phyloP scores from a whole-genome alignment of 352 stramenopile species.

The Albugo laibachii region DNA sequence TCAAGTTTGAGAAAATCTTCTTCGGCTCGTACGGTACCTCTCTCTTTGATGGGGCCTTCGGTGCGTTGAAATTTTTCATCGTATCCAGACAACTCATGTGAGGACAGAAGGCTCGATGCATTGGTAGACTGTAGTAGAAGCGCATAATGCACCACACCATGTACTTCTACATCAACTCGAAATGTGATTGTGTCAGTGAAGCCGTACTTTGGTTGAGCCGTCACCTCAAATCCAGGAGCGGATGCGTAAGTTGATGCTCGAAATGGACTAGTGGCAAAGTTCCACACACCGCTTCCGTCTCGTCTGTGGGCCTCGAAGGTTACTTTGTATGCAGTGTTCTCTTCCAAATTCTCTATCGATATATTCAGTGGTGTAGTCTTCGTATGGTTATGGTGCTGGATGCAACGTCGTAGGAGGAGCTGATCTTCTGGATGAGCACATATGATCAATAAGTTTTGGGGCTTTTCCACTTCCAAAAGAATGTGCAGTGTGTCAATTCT shows the following conservation, averaged over 20 bases:
- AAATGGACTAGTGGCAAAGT: too few relatives aligned
- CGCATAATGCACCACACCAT: slow-evolving; percentile 23
- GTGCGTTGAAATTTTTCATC: too few relatives aligned
- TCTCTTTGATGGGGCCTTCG: neutral
- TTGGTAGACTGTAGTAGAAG: slow-evolving; percentile 6
- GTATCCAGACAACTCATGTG: too few relatives aligned
- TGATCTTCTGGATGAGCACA: slow-evolving; percentile 5
- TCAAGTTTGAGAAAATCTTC: slow-evolving; percentile 4
- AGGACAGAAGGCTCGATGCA: neutral
- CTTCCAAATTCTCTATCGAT: neutral
- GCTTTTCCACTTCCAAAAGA: slow-evolving; percentile 29
- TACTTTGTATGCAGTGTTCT: too few relatives aligned
- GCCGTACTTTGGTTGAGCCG: slow-evolving; percentile 24
- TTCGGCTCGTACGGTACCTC: neutral
- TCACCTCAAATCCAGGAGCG: too few relatives aligned
- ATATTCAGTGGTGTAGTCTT: neutral
- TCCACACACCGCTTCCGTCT: too few relatives aligned
- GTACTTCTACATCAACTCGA: slow-evolving; percentile 19
- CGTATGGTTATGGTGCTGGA: neutral
- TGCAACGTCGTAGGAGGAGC: neutral
- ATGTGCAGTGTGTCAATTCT: slow-evolving; percentile 21
- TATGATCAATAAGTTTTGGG: slow-evolving; percentile 29
- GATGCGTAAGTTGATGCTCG: too few relatives aligned
- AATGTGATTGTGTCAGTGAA: slow-evolving; percentile 32
- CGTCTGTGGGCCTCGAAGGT: neutral